Evolutionary conservation across 2,329 filamentous ascomycete genomes (phyloP), one percentile per base, ranked within the genome.

Genomic region (Pleurostoma richardsiae): DNA sequence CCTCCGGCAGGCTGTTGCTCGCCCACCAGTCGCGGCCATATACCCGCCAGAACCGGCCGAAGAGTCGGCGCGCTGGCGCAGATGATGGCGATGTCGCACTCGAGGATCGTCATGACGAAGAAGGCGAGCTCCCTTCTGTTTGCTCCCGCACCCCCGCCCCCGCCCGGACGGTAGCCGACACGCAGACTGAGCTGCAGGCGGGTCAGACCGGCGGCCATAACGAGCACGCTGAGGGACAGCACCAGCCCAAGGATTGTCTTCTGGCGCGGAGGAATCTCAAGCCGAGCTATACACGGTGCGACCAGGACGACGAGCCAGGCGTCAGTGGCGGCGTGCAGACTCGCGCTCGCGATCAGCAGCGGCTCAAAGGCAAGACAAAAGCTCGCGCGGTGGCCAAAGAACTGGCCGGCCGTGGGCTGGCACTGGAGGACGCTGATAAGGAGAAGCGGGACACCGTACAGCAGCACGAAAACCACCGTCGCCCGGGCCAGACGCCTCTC

Each of bases 291-390:
- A 40, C 64, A 65, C 4, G 69, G 68, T 8, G 77, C 53, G 0
- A 75, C 66, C 4, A 77, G 55, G 3, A 59, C 44, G 42, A 77
- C 62, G 7, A 79, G 63, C 53, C 65, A 64, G 31, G 68, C 48
- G 51, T 77, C 76, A 29, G 74, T 65, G 3, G 60, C 60, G n/a
- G 74, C 72, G 50, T 75, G 73, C 41, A 77, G 63, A 1, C 59
- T 64, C 1, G 72, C 68, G 31, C 68, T 70, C 27, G 65, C 56
- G 56, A 72, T 72, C 30, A 68, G 65, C 10, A 75, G 63, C 28
- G 66, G 63, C 40, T 65, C 65, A 47, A 71, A 61, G 41, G 67
- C 56, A 46, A 71, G 62, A 52, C 71, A 75, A 10, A 49, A 52
- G 2, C 41, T n/a, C 46, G 64, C 56, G 1, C 60, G 61, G 3